A percentile compares a stretch with the other conserved stretches of the same genome.
These are phyloP conservation scores for Candida ponderosae DNA, from an alignment of 805 yeast species.

Conservation along the genomic window DNA sequence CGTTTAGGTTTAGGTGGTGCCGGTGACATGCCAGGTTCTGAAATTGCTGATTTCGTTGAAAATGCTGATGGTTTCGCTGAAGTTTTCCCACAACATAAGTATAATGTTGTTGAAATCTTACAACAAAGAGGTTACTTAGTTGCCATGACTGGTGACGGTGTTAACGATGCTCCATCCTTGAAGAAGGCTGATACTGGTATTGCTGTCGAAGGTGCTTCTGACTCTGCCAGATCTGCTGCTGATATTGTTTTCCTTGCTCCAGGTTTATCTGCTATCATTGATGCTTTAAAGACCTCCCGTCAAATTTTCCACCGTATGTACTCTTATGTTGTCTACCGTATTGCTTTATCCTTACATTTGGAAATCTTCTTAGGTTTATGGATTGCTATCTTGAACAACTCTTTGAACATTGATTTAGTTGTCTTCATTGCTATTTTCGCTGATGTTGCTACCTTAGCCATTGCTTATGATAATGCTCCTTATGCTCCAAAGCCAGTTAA, in stretches of 20 bases:
- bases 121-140: conserved; percentile 95
- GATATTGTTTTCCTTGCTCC: conserved; percentile 94
- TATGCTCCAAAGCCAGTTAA: conserved; percentile 88
- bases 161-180: conserved; percentile 95
- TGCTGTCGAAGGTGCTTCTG: conserved; percentile 98
- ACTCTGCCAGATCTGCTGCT: conserved; percentile 95
- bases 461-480: conserved; percentile 97
- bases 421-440: conserved; percentile 97
- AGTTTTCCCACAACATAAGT: conserved; percentile 97
- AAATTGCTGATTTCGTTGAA: conserved; percentile 94
- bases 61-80: conserved; percentile 98
- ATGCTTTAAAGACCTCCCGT: conserved; percentile 90
- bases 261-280: conserved; percentile 91
- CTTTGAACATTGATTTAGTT: conserved; percentile 83
- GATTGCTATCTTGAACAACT: conserved; percentile 88
- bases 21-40: conserved; percentile 95
- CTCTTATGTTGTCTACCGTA: conserved; percentile 96
- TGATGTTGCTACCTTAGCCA: conserved; percentile 94
- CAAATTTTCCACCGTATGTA: conserved; percentile 99
- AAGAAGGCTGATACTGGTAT: conserved; percentile 96
- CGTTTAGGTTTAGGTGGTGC: conserved; percentile 90
- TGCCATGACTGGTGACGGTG: conserved; percentile 99
- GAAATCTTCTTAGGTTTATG: conserved; percentile 93
- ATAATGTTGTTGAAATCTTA: conserved; percentile 90
- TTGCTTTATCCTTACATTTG: conserved; percentile 90